Base-by-base conservation (phyloP, 805 yeast species). In the Maudiozyma serrabonitensis region DNA sequence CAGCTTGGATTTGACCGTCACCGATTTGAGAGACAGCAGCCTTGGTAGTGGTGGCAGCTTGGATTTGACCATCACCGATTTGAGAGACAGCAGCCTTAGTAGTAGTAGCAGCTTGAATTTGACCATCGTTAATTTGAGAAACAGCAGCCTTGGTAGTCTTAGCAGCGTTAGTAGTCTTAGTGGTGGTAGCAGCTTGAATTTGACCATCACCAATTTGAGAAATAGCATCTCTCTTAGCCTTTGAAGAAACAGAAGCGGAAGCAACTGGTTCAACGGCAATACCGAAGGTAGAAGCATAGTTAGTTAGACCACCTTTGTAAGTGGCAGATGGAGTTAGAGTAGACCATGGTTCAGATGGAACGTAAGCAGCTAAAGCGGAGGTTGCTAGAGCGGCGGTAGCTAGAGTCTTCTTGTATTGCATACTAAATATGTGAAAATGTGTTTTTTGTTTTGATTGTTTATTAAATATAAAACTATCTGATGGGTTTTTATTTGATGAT, bases 201-300 rank as follows among this genome's bases (percentile, higher is more conserved):
- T 80, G 84, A 61, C 84, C 84, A 56, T 80, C 84, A 58, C 75
- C 75, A 52, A 80, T 80, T 66, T 78, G 62, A 46, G 62, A 59
- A 15, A 53, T 58, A 37, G 58, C 58, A 32, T 64, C 61, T 47
- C 57, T 49, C 52, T 70, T 72, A 15, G 69, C 64, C 52, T 66
- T 50, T 46, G 69, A 51, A 37, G 71, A 59, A 45, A 66, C 56
- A 42, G 73, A 39, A 21, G 61, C 43, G 69, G 48, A 46, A 47
- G 56, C 52, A 38, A 67, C 54, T 57, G 74, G 72, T 45, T 63
- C 57, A 49, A 71, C 73, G 32, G 74, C 75, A 51, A 71, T 68
- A 66, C 75, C 76, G 50, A 71, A 71, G 43, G 71, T 61, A 34
- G 69, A 64, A 41, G 63, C 51, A 60, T 66, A 68, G 43, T 64